Conservation (phyloP, 352 stramenopile species). For the Elongisporangium anandrum region DNA sequence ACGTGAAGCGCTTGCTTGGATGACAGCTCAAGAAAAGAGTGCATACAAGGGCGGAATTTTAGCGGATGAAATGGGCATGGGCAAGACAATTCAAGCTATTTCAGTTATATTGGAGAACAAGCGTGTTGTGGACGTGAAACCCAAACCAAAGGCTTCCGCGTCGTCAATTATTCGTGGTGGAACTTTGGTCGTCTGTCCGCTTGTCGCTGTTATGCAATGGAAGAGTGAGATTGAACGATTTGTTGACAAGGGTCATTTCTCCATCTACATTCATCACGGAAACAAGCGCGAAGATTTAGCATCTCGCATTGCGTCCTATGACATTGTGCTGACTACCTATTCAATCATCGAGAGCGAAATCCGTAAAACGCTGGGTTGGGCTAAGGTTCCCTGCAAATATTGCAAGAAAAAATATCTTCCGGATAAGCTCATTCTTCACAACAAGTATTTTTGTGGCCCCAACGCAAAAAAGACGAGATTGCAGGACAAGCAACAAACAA, state of each 20-base stretch:
- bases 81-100: constrained; percentile 98
- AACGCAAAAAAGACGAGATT: constrained; percentile 91
- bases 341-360: constrained; percentile 92
- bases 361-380: constrained; percentile 66
- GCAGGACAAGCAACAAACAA: constrained; percentile 85
- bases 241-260: constrained; percentile 88
- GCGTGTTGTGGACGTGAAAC: not conserved
- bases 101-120: constrained; percentile 92
- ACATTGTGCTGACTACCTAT: constrained; percentile 99
- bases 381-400: constrained; percentile 92
- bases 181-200: constrained; percentile 96
- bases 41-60: constrained; percentile 93
- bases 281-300: constrained; percentile 68
- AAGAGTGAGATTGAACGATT: constrained; percentile 91
- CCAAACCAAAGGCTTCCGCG: not conserved
- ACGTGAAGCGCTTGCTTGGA: constrained; percentile 96
- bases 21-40: constrained; percentile 89
- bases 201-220: constrained; percentile 96
- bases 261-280: constrained; percentile 96
- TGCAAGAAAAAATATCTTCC: constrained; percentile 91
- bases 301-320: constrained; percentile 90
- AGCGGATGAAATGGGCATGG: constrained; percentile 98
- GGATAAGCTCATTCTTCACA: constrained; percentile 92
- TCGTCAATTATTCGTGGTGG: constrained; percentile 39
- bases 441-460: constrained; percentile 99